A percentile compares a stretch with the other conserved stretches of the same genome.
These are phyloP conservation scores for Trichoderma harzianum DNA, from an alignment of 2,329 filamentous ascomycete species.

Conservation along the genomic window DNA sequence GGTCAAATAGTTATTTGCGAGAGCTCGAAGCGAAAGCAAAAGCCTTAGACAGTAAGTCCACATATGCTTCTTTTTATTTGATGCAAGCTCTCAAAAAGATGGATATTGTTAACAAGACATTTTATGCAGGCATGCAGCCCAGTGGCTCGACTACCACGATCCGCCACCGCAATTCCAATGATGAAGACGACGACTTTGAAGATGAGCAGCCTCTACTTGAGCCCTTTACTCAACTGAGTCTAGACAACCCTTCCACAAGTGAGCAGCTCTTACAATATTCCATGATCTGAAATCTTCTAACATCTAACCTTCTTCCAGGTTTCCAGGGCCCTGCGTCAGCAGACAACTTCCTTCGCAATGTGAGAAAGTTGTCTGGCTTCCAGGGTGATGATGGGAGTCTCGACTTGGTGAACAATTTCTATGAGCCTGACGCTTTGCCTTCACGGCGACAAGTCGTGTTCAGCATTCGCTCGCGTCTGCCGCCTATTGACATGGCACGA, in stretches of 20 bases:
- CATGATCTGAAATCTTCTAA: not conserved
- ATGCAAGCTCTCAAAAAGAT: not conserved
- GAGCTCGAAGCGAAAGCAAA: constrained; percentile 34
- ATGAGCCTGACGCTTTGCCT: constrained; percentile 34
- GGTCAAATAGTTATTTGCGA: constrained; percentile 30
- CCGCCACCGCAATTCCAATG: constrained; percentile 14
- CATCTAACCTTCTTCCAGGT: constrained; percentile 17
- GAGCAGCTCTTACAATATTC: not conserved
- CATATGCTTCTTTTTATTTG: not conserved
- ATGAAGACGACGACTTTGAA: constrained; percentile 31
- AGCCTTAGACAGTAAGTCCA: constrained; percentile 27
- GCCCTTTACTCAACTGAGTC: constrained; percentile 34
- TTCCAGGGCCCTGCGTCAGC: constrained; percentile 39
- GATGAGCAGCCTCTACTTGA: constrained; percentile 33
- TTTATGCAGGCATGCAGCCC: not conserved
- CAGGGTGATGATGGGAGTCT: constrained; percentile 32
- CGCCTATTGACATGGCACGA: constrained; percentile 49
- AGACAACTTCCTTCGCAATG: constrained; percentile 38
- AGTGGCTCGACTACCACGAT: not conserved
- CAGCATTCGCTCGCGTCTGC: constrained; percentile 36
- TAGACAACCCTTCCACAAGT: constrained; percentile 33
- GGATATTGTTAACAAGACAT: not conserved
- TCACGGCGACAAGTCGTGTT: constrained; percentile 28
- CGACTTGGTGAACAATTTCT: constrained; percentile 32
- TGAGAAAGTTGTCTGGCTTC: constrained; percentile 35